These are phyloP conservation scores for Annulohypoxylon maeteangense DNA, from an alignment of 495 filamentous ascomycete species.

Conservation along the genomic window DNA sequence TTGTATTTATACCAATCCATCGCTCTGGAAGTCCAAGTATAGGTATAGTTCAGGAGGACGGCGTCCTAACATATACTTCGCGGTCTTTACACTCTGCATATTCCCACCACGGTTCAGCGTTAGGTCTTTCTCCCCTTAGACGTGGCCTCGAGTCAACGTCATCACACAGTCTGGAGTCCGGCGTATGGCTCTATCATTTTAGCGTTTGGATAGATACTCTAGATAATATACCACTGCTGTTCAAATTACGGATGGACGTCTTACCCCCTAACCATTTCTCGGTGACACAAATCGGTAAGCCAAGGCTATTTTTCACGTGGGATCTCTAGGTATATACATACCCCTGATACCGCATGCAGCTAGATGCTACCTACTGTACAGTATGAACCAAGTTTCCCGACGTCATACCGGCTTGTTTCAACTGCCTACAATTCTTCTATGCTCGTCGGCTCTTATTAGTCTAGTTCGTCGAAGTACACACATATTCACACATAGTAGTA, in stretches of 20 bases:
- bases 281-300: constrained; percentile 9
- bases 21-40: neutral
- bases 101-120: constrained; percentile 4
- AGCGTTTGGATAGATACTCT: constrained; percentile 33
- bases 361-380: neutral
- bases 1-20: constrained; percentile 8
- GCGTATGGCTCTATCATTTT: constrained; percentile 15
- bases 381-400: neutral
- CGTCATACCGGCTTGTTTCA: constrained; percentile 13
- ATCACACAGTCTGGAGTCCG: constrained; percentile 35
- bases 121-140: constrained; percentile 11
- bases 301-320: neutral
- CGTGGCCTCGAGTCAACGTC: constrained; percentile 30
- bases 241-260: neutral
- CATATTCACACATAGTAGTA: neutral
- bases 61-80: constrained; percentile 13
- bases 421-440: neutral
- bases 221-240: constrained; percentile 30
- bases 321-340: neutral
- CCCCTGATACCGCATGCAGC: constrained; percentile 7
- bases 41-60: neutral
- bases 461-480: neutral
- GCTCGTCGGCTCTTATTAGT: neutral
- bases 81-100: constrained; percentile 37
- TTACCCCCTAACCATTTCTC: neutral